Base-by-base conservation (phyloP, 495 filamentous ascomycete species). In the Terfezia claveryi region DNA sequence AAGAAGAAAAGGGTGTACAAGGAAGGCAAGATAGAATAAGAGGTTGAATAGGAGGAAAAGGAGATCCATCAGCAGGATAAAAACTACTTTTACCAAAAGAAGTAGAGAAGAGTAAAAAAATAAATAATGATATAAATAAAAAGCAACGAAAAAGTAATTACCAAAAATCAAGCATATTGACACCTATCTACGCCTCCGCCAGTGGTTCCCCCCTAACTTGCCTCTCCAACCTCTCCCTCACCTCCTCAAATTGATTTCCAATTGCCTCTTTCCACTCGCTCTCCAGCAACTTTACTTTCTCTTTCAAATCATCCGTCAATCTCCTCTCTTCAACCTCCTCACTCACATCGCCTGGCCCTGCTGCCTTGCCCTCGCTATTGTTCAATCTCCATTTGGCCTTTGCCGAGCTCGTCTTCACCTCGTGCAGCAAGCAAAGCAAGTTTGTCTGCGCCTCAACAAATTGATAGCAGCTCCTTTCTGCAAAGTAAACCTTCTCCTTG, bases 391-490 rank as follows among this genome's bases (percentile, higher is more conserved):
- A 4, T 67, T 87, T 71, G 54, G 71, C 73, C 55, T 77, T 73
- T 60, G 80, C 70, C 27, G 75, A 68, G 55, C 72, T 70, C 14
- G 72, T 71, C 60, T 70, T 76, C 27, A 94, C 87, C 67, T 95
- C 91, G 62, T 98, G 91, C 61, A 95, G 67, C 23, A 95, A 68
- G 59, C 88, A 95, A 16, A 57, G 36, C 37, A 57, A 46, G 58
- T 98, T 95, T 23, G 77, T 87, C 73, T 98, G 89, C 4, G 76
- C 80, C 71, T 98, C 91, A 57, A 98, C 95, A 68, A 91, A 95
- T 68, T 94, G 89, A 63, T 94, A 94, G 23, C 83, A 86, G 53
- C 79, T 83, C 68, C 85, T 91, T 67, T 91, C 85, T 5, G 87
- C 84, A 62, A 94, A 88, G 14, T 75, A 72, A 16, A 98, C 73